phyloP scores from a whole-genome alignment of 169 alveolate species.

The Amoebophrya sp. region DNA sequence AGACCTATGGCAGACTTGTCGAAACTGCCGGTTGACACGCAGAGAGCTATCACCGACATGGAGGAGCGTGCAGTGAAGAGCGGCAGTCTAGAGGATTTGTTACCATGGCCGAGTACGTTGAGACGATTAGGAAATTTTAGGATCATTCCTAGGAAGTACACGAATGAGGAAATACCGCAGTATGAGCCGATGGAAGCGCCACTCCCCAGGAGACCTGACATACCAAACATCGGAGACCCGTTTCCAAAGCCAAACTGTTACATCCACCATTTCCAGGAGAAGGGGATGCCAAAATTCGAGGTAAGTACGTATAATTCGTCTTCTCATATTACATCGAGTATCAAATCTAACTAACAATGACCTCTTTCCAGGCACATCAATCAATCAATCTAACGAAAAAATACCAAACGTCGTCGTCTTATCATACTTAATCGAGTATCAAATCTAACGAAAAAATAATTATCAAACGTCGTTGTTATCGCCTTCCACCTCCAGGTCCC shows the following conservation, averaged over 20 bases:
- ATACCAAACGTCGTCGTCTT: no score
- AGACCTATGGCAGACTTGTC: neutral
- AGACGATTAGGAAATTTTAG: neutral
- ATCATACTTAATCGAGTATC: no score
- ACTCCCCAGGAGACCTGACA: neutral
- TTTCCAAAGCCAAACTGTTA: neutral
- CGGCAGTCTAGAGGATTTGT: neutral
- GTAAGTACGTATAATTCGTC: neutral
- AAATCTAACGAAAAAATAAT: no score
- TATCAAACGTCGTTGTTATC: no score
- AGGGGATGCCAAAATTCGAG: slow-evolving; percentile 14
- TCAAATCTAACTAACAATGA: no score
- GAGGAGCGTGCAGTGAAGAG: slow-evolving; percentile 5
- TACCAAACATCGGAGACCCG: slow-evolving; percentile 18
- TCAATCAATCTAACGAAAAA: no score
- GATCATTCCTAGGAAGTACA: neutral
- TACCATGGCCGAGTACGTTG: neutral
- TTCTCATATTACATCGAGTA: no score
- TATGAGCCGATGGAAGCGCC: slow-evolving; percentile 28
- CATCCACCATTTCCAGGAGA: slow-evolving; percentile 19
- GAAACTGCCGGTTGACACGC: neutral
- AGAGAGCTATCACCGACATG: neutral
- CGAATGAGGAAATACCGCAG: neutral
- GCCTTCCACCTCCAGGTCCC: neutral
- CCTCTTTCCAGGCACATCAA: no score